Evolutionary conservation across 805 yeast species (phyloP), one percentile per base, ranked within the genome.

Genomic region (Starmerella bombi): DNA sequence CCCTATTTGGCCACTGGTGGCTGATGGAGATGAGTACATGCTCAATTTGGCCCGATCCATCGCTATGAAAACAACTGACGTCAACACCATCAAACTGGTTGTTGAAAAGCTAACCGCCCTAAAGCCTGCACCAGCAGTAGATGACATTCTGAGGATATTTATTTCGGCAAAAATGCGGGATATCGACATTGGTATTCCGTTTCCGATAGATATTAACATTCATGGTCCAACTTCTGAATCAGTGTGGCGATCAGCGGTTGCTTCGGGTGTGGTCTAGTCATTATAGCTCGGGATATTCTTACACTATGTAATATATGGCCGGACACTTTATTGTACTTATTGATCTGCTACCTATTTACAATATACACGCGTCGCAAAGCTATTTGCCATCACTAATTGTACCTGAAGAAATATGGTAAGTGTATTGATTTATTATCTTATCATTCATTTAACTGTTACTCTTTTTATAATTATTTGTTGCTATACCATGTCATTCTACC

Each of bases 181-280:
- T 18, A 8, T 45, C 19, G 44, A 40, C 12, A n/a, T 45, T 5
- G 34, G 18, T 2, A 15, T 35, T 3, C 36, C 35, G 5, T 14
- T 36, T 3, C 46, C 45, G 3, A 21, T 38, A 18, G 42, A 40
- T 18, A 14, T 40, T 4, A 36, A 38, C 16, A 45, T 34, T 6
- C 7, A 20, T 1, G 32, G 25, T 15, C 42, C 44, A 3, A 16
- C 21, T 2, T 18, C 40, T 4, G 49, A 41, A 6, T 3, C 25
- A 3, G 36, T 36, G 3, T 49, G 49, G 49, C 33, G 41, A 3
- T 45, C 54, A 12, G 54, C 54, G 4, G 48, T 42, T 5, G 51
- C 53, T 2, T 52, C 53, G 4, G 43, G 46, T 7, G 50, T 50
- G 3, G 28, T 46, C 10, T 48, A 37, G 31, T 18, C 15, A 16